Percentiles rank a stretch among this genome's conserved stretches.
Conservation (phyloP, 140 eudicot species). For the Ambrosia hybrid region DNA sequence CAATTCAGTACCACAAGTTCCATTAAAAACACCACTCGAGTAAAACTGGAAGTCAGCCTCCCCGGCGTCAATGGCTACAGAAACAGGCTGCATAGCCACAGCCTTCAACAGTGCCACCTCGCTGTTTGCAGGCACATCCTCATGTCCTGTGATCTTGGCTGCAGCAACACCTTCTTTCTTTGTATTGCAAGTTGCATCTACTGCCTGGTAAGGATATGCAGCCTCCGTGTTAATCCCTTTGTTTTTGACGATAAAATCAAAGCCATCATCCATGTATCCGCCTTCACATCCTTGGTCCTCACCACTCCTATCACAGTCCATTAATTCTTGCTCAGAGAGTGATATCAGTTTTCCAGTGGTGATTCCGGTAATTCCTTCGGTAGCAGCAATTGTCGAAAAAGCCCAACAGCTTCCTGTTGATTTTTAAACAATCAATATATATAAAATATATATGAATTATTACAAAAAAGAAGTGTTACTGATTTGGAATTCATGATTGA, state of each 20-base stretch:
- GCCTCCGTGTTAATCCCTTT: slow-evolving; percentile 35
- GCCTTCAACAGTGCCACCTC: slow-evolving; percentile 37
- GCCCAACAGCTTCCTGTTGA: slow-evolving; percentile 39
- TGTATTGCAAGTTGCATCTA: slow-evolving; percentile 33
- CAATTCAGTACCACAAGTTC: slow-evolving; percentile 30
- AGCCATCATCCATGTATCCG: slow-evolving; percentile 38
- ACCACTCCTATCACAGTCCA: slow-evolving; percentile 32
- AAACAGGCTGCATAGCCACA: slow-evolving; percentile 38
- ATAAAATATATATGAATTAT: background rate
- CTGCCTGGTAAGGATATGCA: slow-evolving; percentile 36
- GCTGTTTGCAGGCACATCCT: slow-evolving; percentile 32
- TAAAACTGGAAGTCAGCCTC: slow-evolving; percentile 39
- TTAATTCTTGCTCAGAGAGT: slow-evolving; percentile 37
- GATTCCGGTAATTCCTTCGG: slow-evolving; percentile 27
- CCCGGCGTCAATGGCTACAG: slow-evolving; percentile 45
- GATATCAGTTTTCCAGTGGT: slow-evolving; percentile 40
- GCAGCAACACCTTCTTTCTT: slow-evolving; percentile 23
- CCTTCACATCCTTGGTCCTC: slow-evolving; percentile 43
- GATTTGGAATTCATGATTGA: background rate
- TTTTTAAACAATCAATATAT: background rate
- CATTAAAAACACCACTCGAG: slow-evolving; percentile 29
- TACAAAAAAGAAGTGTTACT: background rate
- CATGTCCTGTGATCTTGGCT: slow-evolving; percentile 40
- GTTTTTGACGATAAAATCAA: slow-evolving; percentile 34
- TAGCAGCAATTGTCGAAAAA: slow-evolving; percentile 29